Base-by-base conservation (phyloP, 495 filamentous ascomycete genomes). In the Penicillium pancosmium region DNA sequence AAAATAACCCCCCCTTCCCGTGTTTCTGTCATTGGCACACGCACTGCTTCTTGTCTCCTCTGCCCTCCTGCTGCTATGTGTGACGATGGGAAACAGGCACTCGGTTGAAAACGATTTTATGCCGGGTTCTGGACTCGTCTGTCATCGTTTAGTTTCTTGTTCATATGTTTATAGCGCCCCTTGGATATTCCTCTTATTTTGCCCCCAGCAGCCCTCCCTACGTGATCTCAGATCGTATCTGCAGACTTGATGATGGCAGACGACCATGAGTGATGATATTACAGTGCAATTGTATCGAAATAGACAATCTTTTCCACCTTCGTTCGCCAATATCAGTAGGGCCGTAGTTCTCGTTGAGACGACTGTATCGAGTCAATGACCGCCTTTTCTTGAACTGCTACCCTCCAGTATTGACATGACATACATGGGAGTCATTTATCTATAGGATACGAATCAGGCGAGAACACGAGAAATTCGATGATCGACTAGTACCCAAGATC, bases 231-330 rank as follows among this genome's bases (percentile, higher is more conserved):
- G 47, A 50, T 55, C 35, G 52, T 25, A 43, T 50, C 52, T 40
- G 47, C 47, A 55, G 52, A 46, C 52, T 49, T 18, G 48, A 46
- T 47, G 46, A 48, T 44, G 52, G 58, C 52, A 56, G 58, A 52
- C 18, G 46, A 36, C 52, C 38, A 53, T 65, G 36, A 55, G 58
- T 56, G 58, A 60, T 52, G 58, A 60, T 48, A 44, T 52, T 44
- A 44, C 36, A 50, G 52, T 55, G 47, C 47, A 50, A 38, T 58
- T 55, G 40, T 48, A 55, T 52, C 43, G 25, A 27, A 60, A 56
- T 56, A 60, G 52, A 60, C 52, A 44, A 44, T 44, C 15, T 44
- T 44, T 11, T 48, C 46, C 9, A 38, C 15, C 36, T 13, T 38
- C 11, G 3, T 38, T 9, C 36, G 36, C 15, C n/a, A 38, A 13